A percentile compares a stretch with the other conserved stretches of the same genome.
phyloP scores from a whole-genome alignment of 345 rosid genomes.

The Moricandia arvensis region DNA sequence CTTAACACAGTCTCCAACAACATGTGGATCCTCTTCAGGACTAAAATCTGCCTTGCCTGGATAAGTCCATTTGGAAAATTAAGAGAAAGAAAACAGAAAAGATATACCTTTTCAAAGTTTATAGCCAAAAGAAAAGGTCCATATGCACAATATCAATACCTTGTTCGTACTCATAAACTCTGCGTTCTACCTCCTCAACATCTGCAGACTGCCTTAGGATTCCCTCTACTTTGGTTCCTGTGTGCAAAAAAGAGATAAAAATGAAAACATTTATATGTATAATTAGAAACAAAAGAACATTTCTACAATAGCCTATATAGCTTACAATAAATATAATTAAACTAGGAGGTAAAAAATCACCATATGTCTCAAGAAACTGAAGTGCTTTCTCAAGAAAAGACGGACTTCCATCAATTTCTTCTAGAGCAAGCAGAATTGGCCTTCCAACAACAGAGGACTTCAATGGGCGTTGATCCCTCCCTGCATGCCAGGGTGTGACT shows the following conservation, averaged over 20 bases:
- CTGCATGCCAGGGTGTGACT: constrained; percentile 38
- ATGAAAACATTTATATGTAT: background rate
- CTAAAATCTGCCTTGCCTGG: constrained; percentile 82
- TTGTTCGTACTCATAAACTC: constrained; percentile 92
- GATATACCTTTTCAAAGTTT: background rate
- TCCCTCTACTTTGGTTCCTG: constrained; percentile 88
- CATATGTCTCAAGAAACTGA: constrained; percentile 84
- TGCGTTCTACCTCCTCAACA: constrained; percentile 94
- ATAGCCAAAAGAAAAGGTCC: constrained; percentile 13
- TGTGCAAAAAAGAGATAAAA: constrained; percentile 31
- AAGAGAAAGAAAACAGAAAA: background rate
- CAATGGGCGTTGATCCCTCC: constrained; percentile 87
- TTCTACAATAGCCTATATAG: background rate
- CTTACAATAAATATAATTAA: background rate
- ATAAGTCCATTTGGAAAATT: background rate
- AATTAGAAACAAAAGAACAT: background rate
- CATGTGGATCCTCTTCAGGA: constrained; percentile 93
- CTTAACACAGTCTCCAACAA: constrained; percentile 98
- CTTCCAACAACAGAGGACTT: constrained; percentile 96
- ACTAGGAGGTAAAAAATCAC: constrained; percentile 43
- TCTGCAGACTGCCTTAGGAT: constrained; percentile 94
- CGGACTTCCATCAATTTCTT: constrained; percentile 97
- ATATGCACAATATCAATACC: constrained; percentile 45
- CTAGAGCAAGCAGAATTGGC: constrained; percentile 95
- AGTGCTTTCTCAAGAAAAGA: constrained; percentile 99